Base-by-base conservation (phyloP, 495 filamentous ascomycete species). In the Amphirosellinia nigrospora region DNA sequence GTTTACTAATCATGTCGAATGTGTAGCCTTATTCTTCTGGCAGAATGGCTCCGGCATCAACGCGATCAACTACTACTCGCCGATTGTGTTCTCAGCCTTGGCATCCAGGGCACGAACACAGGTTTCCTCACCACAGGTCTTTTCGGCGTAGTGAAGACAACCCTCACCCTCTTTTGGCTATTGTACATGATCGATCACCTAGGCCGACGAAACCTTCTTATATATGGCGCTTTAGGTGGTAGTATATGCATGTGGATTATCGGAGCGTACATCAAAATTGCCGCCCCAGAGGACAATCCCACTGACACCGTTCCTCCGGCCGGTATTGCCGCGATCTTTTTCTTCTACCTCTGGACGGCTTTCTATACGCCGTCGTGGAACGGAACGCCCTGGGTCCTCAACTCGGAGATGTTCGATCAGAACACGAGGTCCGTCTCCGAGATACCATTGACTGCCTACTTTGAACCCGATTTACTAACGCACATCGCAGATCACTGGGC, bases 361-460 rank as follows among this genome's bases (percentile, higher is more conserved):
- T 93, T 91, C 79, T 93, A 93, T 74, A 91, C 91, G 7, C 88
- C 91, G 0, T 88, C 88, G 4, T 93, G 91, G 90, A 93, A 93
- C 76, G 90, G 89, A 16, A 89, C 88, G 5, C 88, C 89, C 0
- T 91, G 89, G 88, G 88, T 90, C 45, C 79, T 89, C 70, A 89
- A 89, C 80, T 86, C 87, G 39, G 88, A 89, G 79, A 87, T 89
- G 81, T 88, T 88, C 72, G 85, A 87, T 73, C 85, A 86, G 70
- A 89, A 87, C 75, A 86, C 88, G 38, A 86, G 88, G 69, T 71
- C 7, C 59, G 61, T 13, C 9, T 10, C 19, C 9, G 41, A 4
- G n/a, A 50, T 16, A 50, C 30, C 19, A 36, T 15, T 66, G 13
- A 23, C 1, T 53, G 21, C 9, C 39, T n/a, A n/a, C n/a, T 36